Conservation (phyloP, 2,329 filamentous ascomycete species). For the Xylaria sp. region DNA sequence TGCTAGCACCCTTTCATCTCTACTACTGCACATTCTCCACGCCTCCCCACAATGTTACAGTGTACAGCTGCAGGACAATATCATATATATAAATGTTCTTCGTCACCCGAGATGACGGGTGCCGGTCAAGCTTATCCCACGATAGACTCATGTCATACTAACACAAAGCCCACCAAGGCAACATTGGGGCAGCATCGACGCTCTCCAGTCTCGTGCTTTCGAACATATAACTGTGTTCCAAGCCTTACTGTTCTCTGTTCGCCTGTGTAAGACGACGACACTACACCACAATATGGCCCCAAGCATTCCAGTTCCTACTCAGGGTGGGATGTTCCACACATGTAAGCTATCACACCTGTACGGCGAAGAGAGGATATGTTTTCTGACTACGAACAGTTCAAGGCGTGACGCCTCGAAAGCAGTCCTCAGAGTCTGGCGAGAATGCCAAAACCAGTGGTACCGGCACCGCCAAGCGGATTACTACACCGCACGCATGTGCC, state of each 20-base stretch:
- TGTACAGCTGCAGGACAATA: constrained; percentile 50
- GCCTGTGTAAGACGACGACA: constrained; percentile 34
- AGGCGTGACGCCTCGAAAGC: constrained; percentile 63
- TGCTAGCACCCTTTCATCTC: constrained; percentile 48
- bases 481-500: constrained; percentile 56
- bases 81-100: constrained; percentile 55
- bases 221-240: constrained; percentile 18
- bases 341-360: constrained; percentile 46
- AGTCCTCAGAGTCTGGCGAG: constrained; percentile 55
- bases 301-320: constrained; percentile 59
- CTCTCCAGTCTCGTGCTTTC: constrained; percentile 22
- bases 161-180: constrained; percentile 24
- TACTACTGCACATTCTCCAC: constrained; percentile 48
- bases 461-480: constrained; percentile 50
- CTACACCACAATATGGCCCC: constrained; percentile 54
- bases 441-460: constrained; percentile 48
- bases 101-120: constrained; percentile 50
- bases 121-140: constrained; percentile 45
- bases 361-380: background rate
- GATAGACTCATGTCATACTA: constrained; percentile 39
- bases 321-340: constrained; percentile 65
- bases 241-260: constrained; percentile 25
- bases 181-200: constrained; percentile 15
- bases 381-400: constrained; percentile 53
- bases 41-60: constrained; percentile 46